Conservation (phyloP, 192 early-diverging fungal species). For the Mortierella alpina region DNA sequence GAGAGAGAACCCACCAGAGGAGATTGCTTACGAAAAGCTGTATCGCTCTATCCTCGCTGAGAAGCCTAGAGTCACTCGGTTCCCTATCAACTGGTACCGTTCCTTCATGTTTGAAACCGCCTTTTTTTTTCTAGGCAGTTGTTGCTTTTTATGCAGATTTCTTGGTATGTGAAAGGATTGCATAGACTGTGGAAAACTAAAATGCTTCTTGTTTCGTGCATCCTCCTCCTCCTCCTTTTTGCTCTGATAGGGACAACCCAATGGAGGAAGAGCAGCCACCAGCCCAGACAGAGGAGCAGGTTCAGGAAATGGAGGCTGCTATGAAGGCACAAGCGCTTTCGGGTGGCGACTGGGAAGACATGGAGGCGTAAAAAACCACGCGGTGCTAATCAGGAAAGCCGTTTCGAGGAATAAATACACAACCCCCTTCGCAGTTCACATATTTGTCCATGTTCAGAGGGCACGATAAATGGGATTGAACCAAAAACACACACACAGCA, state of each 20-base stretch:
- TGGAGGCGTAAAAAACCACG: slow-evolving; percentile 24
- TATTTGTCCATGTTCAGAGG: neutral
- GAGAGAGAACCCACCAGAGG: slow-evolving; percentile 80
- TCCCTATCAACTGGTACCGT: slow-evolving; percentile 76
- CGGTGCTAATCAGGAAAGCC: neutral
- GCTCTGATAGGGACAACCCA: slow-evolving; percentile 40
- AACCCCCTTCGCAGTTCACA: neutral
- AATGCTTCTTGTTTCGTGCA: neutral
- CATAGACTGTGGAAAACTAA: neutral
- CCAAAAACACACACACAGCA: neutral
- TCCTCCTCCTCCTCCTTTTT: neutral
- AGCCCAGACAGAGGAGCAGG: slow-evolving; percentile 47
- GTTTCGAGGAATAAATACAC: neutral
- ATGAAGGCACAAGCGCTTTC: slow-evolving; percentile 35
- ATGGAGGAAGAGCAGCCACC: slow-evolving; percentile 46
- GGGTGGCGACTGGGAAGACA: slow-evolving; percentile 39
- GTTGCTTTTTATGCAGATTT: neutral
- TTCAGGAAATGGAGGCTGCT: slow-evolving; percentile 41
- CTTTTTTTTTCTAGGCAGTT: slow-evolving; percentile 1
- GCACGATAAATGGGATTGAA: neutral
- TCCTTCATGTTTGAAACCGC: neutral
- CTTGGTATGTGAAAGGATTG: neutral
- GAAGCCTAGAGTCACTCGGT: slow-evolving; percentile 93
- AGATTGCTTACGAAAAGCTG: slow-evolving; percentile 77
- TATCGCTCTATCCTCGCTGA: slow-evolving; percentile 90